These are phyloP conservation scores for Tylopilus cervinicoccineus DNA, from an alignment of 768 basidiomycete species.

Conservation along the genomic window DNA sequence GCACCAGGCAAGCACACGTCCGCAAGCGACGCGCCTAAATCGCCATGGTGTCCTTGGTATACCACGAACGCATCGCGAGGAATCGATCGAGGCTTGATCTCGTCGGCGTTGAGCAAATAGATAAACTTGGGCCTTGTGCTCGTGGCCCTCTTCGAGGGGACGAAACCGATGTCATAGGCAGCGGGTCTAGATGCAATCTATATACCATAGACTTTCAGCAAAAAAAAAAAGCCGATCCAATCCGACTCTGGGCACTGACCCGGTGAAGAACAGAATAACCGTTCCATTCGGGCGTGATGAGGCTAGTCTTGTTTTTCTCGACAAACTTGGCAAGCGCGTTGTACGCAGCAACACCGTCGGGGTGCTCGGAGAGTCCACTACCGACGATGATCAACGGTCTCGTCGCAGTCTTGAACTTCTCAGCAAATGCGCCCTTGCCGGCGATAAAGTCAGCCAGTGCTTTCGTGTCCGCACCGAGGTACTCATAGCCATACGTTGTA, in stretches of 20 bases:
- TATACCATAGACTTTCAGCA: conserved; percentile 31
- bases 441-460: conserved; percentile 73
- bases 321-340: conserved; percentile 78
- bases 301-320: conserved; percentile 64
- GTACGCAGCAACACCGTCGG: conserved; percentile 76
- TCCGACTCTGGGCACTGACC: conserved; percentile 39
- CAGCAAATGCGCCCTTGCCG: conserved; percentile 75
- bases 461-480: conserved; percentile 74
- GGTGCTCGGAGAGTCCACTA: conserved; percentile 78
- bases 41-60: conserved; percentile 98
- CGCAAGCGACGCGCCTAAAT: conserved; percentile 93
- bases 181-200: conserved; percentile 91
- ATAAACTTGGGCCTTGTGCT: conserved; percentile 85
- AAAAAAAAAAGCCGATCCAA: not conserved
- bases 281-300: conserved; percentile 91
- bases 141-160: conserved; percentile 76
- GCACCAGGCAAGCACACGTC: conserved; percentile 91
- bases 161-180: conserved; percentile 93
- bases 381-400: conserved; percentile 92
- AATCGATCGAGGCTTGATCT: conserved; percentile 82
- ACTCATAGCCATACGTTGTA: conserved; percentile 90
- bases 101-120: conserved; percentile 95
- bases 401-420: conserved; percentile 87
- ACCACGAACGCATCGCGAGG: conserved; percentile 94
- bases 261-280: conserved; percentile 92